These are phyloP conservation scores for Solanum pinnatisectum DNA, from an alignment of 257 asterid genomes.

Conservation along the genomic window DNA sequence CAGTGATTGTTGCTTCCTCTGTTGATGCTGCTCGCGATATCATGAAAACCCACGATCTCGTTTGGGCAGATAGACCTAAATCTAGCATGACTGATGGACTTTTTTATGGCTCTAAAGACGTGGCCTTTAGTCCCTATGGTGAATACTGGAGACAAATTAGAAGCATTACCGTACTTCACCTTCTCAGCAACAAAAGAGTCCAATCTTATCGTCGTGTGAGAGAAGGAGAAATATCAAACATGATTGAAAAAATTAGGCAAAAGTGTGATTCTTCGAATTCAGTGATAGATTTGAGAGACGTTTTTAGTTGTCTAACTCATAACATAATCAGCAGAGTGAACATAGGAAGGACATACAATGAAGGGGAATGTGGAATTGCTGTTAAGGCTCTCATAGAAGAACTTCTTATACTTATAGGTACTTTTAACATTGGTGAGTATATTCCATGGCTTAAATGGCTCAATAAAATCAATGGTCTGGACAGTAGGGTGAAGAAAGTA, in stretches of 20 bases:
- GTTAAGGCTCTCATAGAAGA: slow-evolving; percentile 5
- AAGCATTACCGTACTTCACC: slow-evolving; percentile 30
- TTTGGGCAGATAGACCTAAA: slow-evolving; percentile 34
- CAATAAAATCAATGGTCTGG: slow-evolving; percentile 17
- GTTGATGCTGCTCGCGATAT: slow-evolving; percentile 26
- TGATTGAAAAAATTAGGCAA: background rate
- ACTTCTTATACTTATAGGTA: background rate
- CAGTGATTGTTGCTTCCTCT: slow-evolving; percentile 32
- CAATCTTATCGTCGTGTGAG: slow-evolving; percentile 22
- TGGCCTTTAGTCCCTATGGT: slow-evolving; percentile 22
- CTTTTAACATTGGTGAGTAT: slow-evolving; percentile 3
- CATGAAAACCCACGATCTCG: slow-evolving; percentile 32
- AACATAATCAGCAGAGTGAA: slow-evolving; percentile 34
- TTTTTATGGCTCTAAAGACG: slow-evolving; percentile 9
- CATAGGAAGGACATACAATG: slow-evolving; percentile 28
- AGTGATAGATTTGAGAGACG: slow-evolving; percentile 21
- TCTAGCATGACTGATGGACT: slow-evolving; percentile 5
- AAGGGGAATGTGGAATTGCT: slow-evolving; percentile 17
- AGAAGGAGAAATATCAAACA: slow-evolving; percentile 22
- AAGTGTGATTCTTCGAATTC: too few species aligned
- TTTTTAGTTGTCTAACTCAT: slow-evolving; percentile 11
- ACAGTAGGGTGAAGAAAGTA: slow-evolving; percentile 2
- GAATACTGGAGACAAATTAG: slow-evolving; percentile 35
- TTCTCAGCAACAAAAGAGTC: slow-evolving; percentile 35
- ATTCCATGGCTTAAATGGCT: slow-evolving; percentile 32